Conservation (phyloP, 495 filamentous ascomycete species). For the Durotheca rogersii region DNA sequence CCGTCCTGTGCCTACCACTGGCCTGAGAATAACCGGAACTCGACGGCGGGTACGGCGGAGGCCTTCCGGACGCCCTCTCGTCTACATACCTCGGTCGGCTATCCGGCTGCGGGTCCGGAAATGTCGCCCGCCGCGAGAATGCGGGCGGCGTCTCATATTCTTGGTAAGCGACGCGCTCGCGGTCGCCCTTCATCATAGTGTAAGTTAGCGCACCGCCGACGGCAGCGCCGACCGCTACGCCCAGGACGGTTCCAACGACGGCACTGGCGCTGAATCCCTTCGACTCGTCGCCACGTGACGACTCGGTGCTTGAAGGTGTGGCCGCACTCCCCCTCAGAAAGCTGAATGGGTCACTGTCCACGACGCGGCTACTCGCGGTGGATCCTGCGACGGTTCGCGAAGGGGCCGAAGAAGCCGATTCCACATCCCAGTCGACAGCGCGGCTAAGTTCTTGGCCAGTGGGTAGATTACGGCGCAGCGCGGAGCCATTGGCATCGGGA, state of each 20-base stretch:
- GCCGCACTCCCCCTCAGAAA: constrained; percentile 37
- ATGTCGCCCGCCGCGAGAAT: constrained; percentile 41
- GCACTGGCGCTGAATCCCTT: constrained; percentile 42
- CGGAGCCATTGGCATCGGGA: constrained; percentile 35
- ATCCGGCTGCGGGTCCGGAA: constrained; percentile 39
- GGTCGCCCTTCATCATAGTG: constrained; percentile 62
- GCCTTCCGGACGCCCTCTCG: constrained; percentile 33
- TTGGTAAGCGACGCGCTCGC: constrained; percentile 43
- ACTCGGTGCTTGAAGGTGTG: constrained; percentile 37
- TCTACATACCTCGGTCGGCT: constrained; percentile 40
- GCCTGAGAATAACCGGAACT: constrained; percentile 43
- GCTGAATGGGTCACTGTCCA: constrained; percentile 32
- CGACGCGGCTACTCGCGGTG: constrained; percentile 20
- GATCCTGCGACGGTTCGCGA: constrained; percentile 30
- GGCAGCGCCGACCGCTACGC: constrained; percentile 70
- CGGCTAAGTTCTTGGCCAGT: constrained; percentile 46
- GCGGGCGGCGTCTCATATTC: constrained; percentile 38
- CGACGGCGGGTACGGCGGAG: constrained; percentile 33
- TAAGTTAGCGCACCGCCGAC: constrained; percentile 75
- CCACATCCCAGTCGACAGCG: constrained; percentile 53
- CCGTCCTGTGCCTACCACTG: constrained; percentile 40
- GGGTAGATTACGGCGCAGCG: constrained; percentile 36
- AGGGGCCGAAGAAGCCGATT: constrained; percentile 38
- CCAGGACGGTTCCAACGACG: constrained; percentile 63
- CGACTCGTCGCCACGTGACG: constrained; percentile 39